phyloP scores from a whole-genome alignment of 176 grass and related monocot genomes.

The Puccinellia tenuiflora region DNA sequence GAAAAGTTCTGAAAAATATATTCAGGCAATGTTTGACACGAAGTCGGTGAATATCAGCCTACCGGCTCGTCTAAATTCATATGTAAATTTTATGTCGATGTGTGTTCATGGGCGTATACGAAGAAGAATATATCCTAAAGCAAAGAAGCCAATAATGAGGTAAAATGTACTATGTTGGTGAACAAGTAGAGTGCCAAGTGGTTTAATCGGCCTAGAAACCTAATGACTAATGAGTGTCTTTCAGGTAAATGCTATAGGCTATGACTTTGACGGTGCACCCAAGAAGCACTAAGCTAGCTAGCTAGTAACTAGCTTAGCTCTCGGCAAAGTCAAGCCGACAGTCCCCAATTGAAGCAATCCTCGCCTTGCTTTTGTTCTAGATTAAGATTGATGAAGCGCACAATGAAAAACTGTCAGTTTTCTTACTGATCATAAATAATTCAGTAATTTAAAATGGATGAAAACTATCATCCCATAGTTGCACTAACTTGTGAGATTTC shows the following conservation, averaged over 20 bases:
- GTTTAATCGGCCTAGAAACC: too few species aligned
- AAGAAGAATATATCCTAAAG: too few species aligned
- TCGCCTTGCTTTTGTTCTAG: background rate
- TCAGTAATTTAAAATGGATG: background rate
- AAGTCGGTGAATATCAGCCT: too few species aligned
- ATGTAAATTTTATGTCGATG: background rate
- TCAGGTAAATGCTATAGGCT: background rate
- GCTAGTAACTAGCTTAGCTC: background rate
- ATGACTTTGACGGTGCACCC: slow-evolving; percentile 22
- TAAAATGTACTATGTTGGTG: too few species aligned
- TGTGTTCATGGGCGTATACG: background rate
- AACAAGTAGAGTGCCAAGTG: too few species aligned
- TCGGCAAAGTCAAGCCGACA: slow-evolving; percentile 38
- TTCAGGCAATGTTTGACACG: too few species aligned
- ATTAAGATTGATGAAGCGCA: background rate
- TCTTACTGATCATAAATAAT: background rate
- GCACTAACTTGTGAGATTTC: too few species aligned
- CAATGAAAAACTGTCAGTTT: background rate
- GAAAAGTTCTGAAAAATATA: too few species aligned
- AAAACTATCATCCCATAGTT: background rate
- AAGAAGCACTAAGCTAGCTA: background rate
- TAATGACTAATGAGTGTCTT: too few species aligned
- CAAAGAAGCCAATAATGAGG: too few species aligned
- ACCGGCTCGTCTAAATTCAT: background rate
- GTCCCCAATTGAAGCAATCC: slow-evolving; percentile 36